phyloP scores from a whole-genome alignment of 768 basidiomycete species.

The Tephrocybe sp. region DNA sequence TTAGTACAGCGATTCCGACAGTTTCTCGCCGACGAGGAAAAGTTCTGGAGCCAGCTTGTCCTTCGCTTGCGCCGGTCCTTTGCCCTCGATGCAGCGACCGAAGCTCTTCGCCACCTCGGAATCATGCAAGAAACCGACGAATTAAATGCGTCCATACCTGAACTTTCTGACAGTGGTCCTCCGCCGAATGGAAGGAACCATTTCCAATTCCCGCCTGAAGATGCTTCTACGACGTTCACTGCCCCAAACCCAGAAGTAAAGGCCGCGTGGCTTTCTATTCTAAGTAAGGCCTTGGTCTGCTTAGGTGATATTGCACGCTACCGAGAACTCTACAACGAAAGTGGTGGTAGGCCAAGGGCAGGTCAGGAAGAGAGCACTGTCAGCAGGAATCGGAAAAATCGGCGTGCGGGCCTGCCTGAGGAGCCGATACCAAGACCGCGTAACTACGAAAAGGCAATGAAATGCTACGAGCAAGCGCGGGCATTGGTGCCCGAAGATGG shows the following conservation, averaged over 20 bases:
- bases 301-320: constrained; percentile 95
- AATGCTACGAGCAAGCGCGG: constrained; percentile 85
- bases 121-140: constrained; percentile 44
- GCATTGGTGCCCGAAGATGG: constrained; percentile 84
- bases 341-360: constrained; percentile 58
- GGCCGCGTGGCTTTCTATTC: constrained; percentile 63
- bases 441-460: constrained; percentile 71
- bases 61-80: constrained; percentile 73
- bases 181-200: constrained; percentile 49
- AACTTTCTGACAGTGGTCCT: constrained; percentile 19
- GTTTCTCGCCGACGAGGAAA: constrained; percentile 87
- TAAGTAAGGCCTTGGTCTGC: constrained; percentile 88
- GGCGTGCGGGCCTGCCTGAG: constrained; percentile 44
- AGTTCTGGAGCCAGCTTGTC: constrained; percentile 85
- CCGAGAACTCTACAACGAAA: constrained; percentile 83
- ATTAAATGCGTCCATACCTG: constrained; percentile 10
- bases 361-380: constrained; percentile 61
- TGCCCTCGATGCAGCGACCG: constrained; percentile 59
- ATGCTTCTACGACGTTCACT: constrained; percentile 30
- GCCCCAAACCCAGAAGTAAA: constrained; percentile 50
- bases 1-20: constrained; percentile 85
- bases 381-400: constrained; percentile 40
- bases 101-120: constrained; percentile 55
- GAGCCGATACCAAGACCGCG: constrained; percentile 54
- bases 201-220: constrained; percentile 63